These are phyloP conservation scores for Aspergillus flavus DNA, from an alignment of 2,329 filamentous ascomycete genomes.

Conservation along the genomic window DNA sequence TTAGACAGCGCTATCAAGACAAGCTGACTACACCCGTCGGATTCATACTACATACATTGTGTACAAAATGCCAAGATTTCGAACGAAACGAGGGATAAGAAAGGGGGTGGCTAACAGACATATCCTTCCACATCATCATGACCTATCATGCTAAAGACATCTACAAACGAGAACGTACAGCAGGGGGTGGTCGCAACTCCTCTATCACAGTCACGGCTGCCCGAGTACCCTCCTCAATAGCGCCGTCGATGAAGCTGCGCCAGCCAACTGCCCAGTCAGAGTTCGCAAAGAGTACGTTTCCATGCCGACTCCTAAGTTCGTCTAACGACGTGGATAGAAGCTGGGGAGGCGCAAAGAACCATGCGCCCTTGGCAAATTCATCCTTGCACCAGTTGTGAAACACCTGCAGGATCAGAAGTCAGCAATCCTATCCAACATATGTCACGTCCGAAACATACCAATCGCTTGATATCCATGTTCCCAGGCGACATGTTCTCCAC, in stretches of 20 bases:
- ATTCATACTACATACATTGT: not conserved
- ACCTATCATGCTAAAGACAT: too few species aligned
- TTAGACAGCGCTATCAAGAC: too few species aligned
- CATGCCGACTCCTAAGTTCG: conserved; percentile 46
- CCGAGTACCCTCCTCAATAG: conserved; percentile 50
- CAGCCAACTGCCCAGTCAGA: conserved; percentile 55
- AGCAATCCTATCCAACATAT: not conserved
- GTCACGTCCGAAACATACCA: conserved; percentile 15
- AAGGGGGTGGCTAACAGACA: not conserved
- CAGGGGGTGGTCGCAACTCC: conserved; percentile 13
- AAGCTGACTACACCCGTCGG: too few species aligned
- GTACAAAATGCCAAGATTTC: not conserved
- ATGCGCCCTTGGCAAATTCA: conserved; percentile 51
- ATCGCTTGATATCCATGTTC: conserved; percentile 26
- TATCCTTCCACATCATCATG: not conserved
- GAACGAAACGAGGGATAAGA: not conserved
- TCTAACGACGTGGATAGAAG: conserved; percentile 43
- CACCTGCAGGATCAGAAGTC: conserved; percentile 28
- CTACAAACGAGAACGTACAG: not conserved
- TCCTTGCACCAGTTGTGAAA: conserved; percentile 56
- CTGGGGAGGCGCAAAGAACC: conserved; percentile 45
- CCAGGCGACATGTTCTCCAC: conserved; percentile 37
- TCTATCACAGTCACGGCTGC: conserved; percentile 35
- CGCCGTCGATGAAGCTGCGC: conserved; percentile 55
- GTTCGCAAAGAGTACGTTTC: conserved; percentile 51